Conservation (phyloP, 2,329 filamentous ascomycete genomes). For the Pestalotiopsis sp. region DNA sequence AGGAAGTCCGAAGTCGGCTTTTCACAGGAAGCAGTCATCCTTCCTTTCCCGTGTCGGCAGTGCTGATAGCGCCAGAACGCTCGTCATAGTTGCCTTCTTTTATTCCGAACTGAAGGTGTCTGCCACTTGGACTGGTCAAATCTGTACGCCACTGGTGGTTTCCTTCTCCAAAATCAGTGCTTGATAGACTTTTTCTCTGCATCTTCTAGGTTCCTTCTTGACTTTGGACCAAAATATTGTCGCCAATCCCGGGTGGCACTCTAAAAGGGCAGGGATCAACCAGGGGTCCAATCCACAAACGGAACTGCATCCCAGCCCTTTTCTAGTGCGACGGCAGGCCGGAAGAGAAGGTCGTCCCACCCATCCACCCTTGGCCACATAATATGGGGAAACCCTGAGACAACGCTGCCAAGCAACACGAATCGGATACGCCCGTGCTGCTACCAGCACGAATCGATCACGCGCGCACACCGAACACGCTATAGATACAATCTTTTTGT, state of each 20-base stretch:
- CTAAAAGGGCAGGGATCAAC: not conserved
- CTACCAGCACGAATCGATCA: not conserved
- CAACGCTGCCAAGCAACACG: not conserved
- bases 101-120: not conserved
- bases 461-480: not conserved
- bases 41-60: not conserved
- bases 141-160: not conserved
- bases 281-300: slow-evolving; percentile 1
- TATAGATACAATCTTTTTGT: no score
- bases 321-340: not conserved
- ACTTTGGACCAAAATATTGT: not conserved
- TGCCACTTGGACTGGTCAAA: not conserved
- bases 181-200: not conserved
- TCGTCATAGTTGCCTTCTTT: no score
- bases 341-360: not conserved
- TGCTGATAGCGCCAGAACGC: no score
- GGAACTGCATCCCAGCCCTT: not conserved
- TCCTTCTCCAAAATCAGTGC: not conserved
- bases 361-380: not conserved
- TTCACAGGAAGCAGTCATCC: not conserved
- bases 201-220: not conserved
- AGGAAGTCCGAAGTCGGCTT: not conserved
- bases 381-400: not conserved
- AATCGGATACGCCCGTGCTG: not conserved
- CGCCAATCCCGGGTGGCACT: not conserved